A percentile compares a stretch with the other conserved stretches of the same genome.
Conservation (phyloP, 345 rosid genomes). For the sweet orange (Citrus sinensis) region DNA sequence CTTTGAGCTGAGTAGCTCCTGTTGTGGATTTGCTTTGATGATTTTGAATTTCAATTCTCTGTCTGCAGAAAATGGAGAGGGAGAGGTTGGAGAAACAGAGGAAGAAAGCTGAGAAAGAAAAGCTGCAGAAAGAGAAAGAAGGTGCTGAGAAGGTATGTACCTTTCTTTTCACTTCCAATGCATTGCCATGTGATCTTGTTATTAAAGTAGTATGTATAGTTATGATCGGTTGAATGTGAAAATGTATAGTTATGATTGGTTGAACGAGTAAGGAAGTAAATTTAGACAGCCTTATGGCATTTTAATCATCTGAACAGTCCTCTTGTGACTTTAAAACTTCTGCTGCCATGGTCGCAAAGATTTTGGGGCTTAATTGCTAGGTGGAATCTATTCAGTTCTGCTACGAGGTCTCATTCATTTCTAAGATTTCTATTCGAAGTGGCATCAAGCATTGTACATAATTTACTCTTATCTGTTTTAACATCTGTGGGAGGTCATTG, state of each 20-base stretch:
- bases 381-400: not conserved
- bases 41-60: not conserved
- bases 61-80: constrained; percentile 78
- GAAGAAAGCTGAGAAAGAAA: constrained; percentile 56
- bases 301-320: not conserved
- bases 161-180: too few species aligned
- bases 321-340: not conserved
- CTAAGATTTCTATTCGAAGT: not conserved
- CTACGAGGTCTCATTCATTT: not conserved
- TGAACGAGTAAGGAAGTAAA: not conserved
- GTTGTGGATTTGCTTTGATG: not conserved
- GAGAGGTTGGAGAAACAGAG: constrained; percentile 65
- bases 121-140: constrained; percentile 48
- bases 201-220: not conserved
- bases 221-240: not conserved
- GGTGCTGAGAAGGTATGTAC: constrained; percentile 48
- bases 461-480: not conserved
- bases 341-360: not conserved
- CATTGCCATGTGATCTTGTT: not conserved
- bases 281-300: not conserved
- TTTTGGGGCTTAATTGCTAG: not conserved
- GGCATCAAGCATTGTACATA: not conserved
- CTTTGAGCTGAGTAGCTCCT: not conserved
- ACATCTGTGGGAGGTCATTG: not conserved
- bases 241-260: not conserved